Base-by-base conservation (phyloP, 129 eudicot species). In the Flaveria sonorensis region DNA sequence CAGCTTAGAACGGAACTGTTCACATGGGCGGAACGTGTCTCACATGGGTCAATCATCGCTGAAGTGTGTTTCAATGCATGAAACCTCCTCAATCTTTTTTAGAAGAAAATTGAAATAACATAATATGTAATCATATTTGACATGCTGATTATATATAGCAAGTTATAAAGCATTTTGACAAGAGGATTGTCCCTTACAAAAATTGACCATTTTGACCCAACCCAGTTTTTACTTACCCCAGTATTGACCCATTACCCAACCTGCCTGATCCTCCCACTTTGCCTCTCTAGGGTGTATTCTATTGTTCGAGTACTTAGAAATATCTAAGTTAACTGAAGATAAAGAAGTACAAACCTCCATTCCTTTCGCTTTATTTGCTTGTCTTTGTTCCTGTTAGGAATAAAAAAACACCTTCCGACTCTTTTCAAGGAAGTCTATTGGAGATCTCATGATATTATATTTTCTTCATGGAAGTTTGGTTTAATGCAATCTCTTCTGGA, bases 381-480 rank as follows among this genome's bases (percentile, higher is more conserved):
- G 28, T 39, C 39, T 66, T 39, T 66, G 50, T 39, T 39, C 24
- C 71, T 66, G 28, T 39, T 66, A 66, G 48, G 71, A 39, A 18
- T 36, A 9, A 65, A 43, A 43, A 65, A 65, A 36, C 23, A 36
- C 70, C 48, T 36, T 65, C 39, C 47, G 26, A 16, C 26, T 13
- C 70, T 65, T 63, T 65, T 16, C 47, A 32, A 36, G 48, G 15
- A 65, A 65, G 12, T 43, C 12, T 65, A 36, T 36, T 9, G 48
- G 12, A 32, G 70, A 65, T 9, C 26, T 65, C 39, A 32, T 16
- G 70, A 32, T 65, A 47, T 32, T 65, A 65, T 36, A 65, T 40
- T 15, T 65, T 62, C 18, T 13, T 5, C 68, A 5, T 6, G 36
- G 39, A 59, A 21, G 16, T 21, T 59, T 59, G 66, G 36, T 59